phyloP scores from a whole-genome alignment of 2,329 filamentous ascomycete species.

The Grosmannia clavigera region DNA sequence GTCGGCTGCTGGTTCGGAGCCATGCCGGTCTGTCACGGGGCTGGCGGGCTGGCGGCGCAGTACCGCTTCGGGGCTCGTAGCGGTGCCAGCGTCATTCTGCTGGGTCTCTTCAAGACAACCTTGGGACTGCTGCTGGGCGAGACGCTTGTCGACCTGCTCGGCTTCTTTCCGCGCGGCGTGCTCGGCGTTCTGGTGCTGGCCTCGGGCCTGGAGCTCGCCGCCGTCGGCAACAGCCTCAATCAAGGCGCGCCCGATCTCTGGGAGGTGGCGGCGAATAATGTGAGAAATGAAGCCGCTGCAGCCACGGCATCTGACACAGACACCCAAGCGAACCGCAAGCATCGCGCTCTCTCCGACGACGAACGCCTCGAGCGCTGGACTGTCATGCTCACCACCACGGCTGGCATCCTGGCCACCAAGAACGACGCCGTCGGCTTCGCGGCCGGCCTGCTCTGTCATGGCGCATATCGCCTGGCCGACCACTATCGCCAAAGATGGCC shows the following conservation, averaged over 20 bases:
- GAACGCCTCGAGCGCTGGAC: slow-evolving; percentile 69
- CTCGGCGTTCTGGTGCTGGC: slow-evolving; percentile 84
- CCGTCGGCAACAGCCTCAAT: slow-evolving; percentile 74
- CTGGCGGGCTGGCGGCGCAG: slow-evolving; percentile 81
- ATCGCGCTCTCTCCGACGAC: slow-evolving; percentile 46
- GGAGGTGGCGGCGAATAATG: slow-evolving; percentile 17
- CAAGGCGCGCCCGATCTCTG: slow-evolving; percentile 51
- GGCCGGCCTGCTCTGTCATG: slow-evolving; percentile 70
- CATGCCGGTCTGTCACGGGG: slow-evolving; percentile 93
- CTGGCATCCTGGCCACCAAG: slow-evolving; percentile 68
- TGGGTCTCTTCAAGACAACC: slow-evolving; percentile 63
- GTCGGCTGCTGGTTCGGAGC: slow-evolving; percentile 81
- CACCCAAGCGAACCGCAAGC: slow-evolving; percentile 23
- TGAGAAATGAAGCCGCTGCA: no score
- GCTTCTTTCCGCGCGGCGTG: slow-evolving; percentile 60
- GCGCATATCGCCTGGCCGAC: slow-evolving; percentile 39
- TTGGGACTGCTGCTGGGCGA: slow-evolving; percentile 67
- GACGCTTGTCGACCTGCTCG: slow-evolving; percentile 57
- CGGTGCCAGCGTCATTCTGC: slow-evolving; percentile 67
- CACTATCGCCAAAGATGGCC: background rate
- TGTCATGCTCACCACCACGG: slow-evolving; percentile 82
- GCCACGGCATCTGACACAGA: background rate
- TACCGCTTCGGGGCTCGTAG: slow-evolving; percentile 85
- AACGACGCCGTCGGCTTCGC: slow-evolving; percentile 84
- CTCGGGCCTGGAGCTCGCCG: slow-evolving; percentile 75